These are phyloP conservation scores for Bacidia gigantensis DNA, from an alignment of 495 filamentous ascomycete species.

Conservation along the genomic window DNA sequence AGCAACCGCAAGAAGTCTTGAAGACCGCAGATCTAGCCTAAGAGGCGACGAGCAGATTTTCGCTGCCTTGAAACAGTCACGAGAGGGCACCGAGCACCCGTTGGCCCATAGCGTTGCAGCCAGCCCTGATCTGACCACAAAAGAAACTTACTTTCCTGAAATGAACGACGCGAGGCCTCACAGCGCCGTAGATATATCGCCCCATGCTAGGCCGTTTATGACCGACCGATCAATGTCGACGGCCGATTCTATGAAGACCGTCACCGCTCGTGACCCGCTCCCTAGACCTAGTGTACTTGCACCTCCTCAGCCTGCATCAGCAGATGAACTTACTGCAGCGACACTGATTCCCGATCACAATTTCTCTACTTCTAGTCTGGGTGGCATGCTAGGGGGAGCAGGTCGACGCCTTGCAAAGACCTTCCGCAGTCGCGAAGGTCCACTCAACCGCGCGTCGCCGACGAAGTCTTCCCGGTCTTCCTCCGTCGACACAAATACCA, in stretches of 20 bases:
- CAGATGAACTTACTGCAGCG: conserved; percentile 25
- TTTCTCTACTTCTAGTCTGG: conserved; percentile 33
- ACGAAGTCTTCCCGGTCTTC: conserved; percentile 18
- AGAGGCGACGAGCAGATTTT: conserved; percentile 57
- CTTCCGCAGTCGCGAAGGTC: conserved; percentile 25
- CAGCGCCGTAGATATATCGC: conserved; percentile 21
- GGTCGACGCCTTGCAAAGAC: conserved; percentile 36
- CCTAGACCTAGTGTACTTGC: conserved; percentile 8
- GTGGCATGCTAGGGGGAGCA: conserved; percentile 44
- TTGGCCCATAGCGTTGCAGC: conserved; percentile 70
- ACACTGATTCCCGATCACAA: conserved; percentile 36
- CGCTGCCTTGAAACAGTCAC: conserved; percentile 33
- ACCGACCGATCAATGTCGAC: conserved; percentile 46
- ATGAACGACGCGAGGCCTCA: conserved; percentile 19
- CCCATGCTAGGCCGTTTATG: conserved; percentile 26
- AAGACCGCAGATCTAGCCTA: conserved; percentile 52
- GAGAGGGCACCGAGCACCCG: conserved; percentile 51
- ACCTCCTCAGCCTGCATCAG: conserved; percentile 17
- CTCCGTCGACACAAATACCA: conserved; percentile 24
- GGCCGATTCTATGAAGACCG: conserved; percentile 46
- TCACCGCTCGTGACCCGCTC: conserved; percentile 35
- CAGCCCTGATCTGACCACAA: conserved; percentile 44
- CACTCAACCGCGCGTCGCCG: conserved; percentile 11
- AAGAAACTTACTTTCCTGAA: conserved; percentile 31
- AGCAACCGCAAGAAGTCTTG: conserved; percentile 17